Percentiles rank a stretch among this genome's conserved stretches.
phyloP scores from a whole-genome alignment of 139 green algal species.

The Haematococcus lacustris region DNA sequence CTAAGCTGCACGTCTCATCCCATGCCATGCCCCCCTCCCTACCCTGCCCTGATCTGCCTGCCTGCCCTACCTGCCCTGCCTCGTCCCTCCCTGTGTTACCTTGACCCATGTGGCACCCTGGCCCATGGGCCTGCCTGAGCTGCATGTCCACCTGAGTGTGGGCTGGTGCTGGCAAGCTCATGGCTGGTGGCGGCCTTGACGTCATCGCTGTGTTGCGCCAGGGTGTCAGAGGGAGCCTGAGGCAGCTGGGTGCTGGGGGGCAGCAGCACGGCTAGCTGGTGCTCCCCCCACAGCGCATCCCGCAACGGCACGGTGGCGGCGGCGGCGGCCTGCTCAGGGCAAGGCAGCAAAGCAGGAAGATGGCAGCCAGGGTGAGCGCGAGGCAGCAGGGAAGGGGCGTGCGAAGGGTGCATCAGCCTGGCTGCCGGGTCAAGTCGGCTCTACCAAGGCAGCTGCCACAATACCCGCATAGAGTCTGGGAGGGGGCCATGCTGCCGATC shows the following conservation, averaged over 20 bases:
- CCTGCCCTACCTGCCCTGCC: neutral
- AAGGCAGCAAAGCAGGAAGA: neutral
- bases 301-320: conserved; percentile 53
- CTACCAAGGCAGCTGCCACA: neutral
- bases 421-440: neutral
- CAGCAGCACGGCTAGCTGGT: conserved; percentile 73
- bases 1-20: neutral
- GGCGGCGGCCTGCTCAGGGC: conserved; percentile 32
- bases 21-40: neutral
- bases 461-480: neutral
- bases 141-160: conserved; percentile 17
- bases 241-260: conserved; percentile 35
- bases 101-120: neutral
- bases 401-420: neutral
- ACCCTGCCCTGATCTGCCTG: neutral
- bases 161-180: conserved; percentile 15
- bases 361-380: neutral
- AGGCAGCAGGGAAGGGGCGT: neutral
- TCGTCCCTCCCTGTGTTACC: neutral
- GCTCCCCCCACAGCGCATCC: conserved; percentile 64
- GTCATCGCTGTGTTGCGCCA: neutral
- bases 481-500: neutral
- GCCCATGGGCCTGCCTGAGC: neutral
- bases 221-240: neutral
- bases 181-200: neutral